Evolutionary conservation across 1,284 basidiomycete species (phyloP).

Genomic region (Malassezia sympodialis): DNA sequence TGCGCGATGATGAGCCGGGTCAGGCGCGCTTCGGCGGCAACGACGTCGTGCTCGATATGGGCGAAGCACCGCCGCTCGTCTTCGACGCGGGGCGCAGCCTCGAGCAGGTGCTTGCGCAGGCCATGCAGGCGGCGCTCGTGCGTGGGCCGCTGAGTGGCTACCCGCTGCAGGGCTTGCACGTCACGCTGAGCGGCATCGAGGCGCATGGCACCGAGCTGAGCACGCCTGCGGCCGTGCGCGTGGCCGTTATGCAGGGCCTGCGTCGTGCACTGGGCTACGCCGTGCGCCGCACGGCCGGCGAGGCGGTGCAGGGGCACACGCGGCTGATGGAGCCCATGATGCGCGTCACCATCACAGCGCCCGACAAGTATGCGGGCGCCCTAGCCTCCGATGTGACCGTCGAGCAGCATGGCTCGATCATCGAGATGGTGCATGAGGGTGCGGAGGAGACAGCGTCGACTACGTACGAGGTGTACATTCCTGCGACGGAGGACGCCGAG

Average conservation of each 20-base stretch:
- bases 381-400: slow-evolving; percentile 38
- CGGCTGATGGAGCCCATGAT: slow-evolving; percentile 45
- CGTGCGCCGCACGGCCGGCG: slow-evolving; percentile 2
- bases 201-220: slow-evolving; percentile 28
- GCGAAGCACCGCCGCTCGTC: neutral
- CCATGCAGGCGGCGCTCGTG: slow-evolving; percentile 28
- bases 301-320: slow-evolving; percentile 11
- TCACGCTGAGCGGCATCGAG: slow-evolving; percentile 22
- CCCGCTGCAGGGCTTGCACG: slow-evolving; percentile 28
- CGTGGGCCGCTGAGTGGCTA: slow-evolving; percentile 39
- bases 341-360: slow-evolving; percentile 28
- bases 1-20: slow-evolving; percentile 20
- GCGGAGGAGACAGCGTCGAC: slow-evolving; percentile 56
- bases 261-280: slow-evolving; percentile 23
- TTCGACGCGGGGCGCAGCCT: slow-evolving; percentile 1
- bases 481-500: slow-evolving; percentile 54
- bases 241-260: slow-evolving; percentile 24
- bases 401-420: slow-evolving; percentile 34
- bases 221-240: slow-evolving; percentile 25
- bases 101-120: slow-evolving; percentile 12
- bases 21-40: slow-evolving; percentile 28
- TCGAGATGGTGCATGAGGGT: slow-evolving; percentile 26
- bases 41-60: slow-evolving; percentile 22
- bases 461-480: slow-evolving; percentile 59
- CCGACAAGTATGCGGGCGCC: slow-evolving; percentile 28